Evolutionary conservation across 345 rosid genomes (phyloP).

Genomic region (Eucalyptus rudis): DNA sequence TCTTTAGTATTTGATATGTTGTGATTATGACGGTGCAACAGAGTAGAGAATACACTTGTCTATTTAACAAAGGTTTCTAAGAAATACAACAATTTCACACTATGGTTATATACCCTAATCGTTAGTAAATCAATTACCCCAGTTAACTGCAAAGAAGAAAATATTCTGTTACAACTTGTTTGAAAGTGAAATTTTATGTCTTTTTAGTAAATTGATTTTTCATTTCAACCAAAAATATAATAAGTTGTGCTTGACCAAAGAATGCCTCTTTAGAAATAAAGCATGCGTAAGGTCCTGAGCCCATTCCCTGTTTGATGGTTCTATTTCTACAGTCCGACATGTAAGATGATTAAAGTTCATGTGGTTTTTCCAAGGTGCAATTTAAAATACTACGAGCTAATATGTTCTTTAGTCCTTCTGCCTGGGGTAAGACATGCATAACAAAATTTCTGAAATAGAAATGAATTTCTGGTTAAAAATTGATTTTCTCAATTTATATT

Average conservation of each 20-base stretch:
- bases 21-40: background rate
- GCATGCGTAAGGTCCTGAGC: background rate
- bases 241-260: background rate
- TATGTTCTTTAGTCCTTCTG: background rate
- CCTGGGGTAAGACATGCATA: fast-evolving
- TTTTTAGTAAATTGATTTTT: too few species aligned
- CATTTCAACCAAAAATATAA: background rate
- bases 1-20: background rate
- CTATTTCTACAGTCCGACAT: background rate
- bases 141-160: background rate
- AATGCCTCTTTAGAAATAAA: background rate
- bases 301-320: background rate
- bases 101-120: background rate
- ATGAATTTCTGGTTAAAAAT: fast-evolving
- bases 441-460: fast-evolving
- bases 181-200: background rate
- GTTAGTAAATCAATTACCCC: background rate
- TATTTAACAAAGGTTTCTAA: background rate
- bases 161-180: background rate
- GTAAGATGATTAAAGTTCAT: background rate
- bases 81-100: background rate
- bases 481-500: too few species aligned
- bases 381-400: background rate
- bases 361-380: background rate
- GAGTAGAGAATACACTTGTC: background rate